Evolutionary conservation across 345 rosid species (phyloP).

Genomic region (Angophora floribunda): DNA sequence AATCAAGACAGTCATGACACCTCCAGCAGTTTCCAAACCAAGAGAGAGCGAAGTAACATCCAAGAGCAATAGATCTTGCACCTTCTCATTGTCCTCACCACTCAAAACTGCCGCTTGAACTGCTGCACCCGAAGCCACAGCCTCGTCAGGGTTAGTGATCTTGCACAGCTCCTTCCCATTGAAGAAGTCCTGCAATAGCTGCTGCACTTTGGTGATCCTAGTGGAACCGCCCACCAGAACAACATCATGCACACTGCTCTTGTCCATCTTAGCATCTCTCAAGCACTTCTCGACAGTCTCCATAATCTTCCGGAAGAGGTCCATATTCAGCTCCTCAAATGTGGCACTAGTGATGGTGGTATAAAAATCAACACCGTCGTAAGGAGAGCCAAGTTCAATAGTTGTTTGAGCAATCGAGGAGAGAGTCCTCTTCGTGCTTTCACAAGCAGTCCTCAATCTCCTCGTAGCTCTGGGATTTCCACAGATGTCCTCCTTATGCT

Average conservation of each 20-base stretch:
- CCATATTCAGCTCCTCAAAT: conserved; percentile 38
- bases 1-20: conserved; percentile 26
- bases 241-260: conserved; percentile 27
- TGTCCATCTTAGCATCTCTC: conserved; percentile 50
- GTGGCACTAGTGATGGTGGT: conserved; percentile 26
- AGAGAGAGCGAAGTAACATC: conserved; percentile 21
- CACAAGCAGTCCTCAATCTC: conserved; percentile 36
- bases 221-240: conserved; percentile 52
- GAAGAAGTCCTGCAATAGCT: conserved; percentile 24
- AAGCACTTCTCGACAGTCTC: conserved; percentile 42
- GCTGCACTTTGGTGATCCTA: conserved; percentile 41
- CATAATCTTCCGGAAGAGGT: conserved; percentile 39
- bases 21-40: conserved; percentile 22
- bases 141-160: conserved; percentile 31
- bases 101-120: conserved; percentile 30
- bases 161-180: conserved; percentile 9
- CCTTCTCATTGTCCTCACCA: conserved; percentile 29
- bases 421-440: conserved; percentile 37
- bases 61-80: conserved; percentile 16
- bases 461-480: conserved; percentile 33
- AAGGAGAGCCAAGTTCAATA: conserved; percentile 32
- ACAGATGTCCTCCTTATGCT: conserved; percentile 26
- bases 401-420: conserved; percentile 44
- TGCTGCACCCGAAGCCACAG: conserved; percentile 30
- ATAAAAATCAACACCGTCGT: conserved; percentile 29